These are phyloP conservation scores for Ceriops tagal DNA, from an alignment of 345 rosid genomes.

Conservation along the genomic window DNA sequence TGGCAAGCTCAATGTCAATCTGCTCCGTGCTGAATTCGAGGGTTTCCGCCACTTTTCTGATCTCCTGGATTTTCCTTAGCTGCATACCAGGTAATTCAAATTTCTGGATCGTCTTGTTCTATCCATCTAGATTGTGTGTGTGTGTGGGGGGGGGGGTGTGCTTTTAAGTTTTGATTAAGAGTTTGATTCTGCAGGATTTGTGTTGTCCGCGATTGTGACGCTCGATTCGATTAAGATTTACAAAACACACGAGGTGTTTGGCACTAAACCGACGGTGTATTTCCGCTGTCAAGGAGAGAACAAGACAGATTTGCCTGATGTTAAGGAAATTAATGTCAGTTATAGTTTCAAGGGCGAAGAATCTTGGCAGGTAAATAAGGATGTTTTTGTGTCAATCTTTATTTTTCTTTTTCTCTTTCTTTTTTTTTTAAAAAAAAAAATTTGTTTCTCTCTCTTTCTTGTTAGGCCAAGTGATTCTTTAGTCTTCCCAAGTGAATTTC, in stretches of 20 bases:
- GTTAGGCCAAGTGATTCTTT: neutral
- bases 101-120: neutral
- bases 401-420: neutral
- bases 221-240: slow-evolving; percentile 27
- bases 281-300: slow-evolving; percentile 29
- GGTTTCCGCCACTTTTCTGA: slow-evolving; percentile 1
- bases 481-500: neutral
- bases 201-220: slow-evolving; percentile 20
- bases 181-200: slow-evolving; percentile 11
- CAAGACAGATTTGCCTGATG: slow-evolving; percentile 24
- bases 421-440: neutral
- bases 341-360: slow-evolving; percentile 29
- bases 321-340: slow-evolving; percentile 19
- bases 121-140: neutral
- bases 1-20: neutral
- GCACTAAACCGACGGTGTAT: slow-evolving; percentile 22
- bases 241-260: slow-evolving; percentile 22
- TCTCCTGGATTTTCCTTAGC: slow-evolving; percentile 4
- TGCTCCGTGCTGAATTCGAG: neutral
- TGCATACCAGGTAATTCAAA: slow-evolving; percentile 8
- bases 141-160: too few species aligned
- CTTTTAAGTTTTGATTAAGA: neutral
- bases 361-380: slow-evolving; percentile 24
- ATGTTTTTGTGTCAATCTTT: neutral
- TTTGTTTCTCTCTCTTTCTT: neutral